Evolutionary conservation across 257 asterid genomes (phyloP), one percentile per base, ranked within the genome.

Genomic region (Salvia miltiorrhiza): DNA sequence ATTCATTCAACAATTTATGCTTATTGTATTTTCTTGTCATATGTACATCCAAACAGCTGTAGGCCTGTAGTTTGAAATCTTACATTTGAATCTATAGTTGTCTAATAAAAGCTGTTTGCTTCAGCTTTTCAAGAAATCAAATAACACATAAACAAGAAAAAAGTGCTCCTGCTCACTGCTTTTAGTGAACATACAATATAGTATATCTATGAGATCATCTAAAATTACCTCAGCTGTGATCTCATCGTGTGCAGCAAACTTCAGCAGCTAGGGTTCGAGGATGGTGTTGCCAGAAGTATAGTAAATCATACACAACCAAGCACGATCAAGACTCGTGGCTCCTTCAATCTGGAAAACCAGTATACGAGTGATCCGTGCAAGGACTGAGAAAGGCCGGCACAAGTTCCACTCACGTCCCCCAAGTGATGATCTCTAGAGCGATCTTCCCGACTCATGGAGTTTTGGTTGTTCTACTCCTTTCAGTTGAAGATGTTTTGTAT

Each of bases 401-500:
- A 43, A 49, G 59, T 17, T 74, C 60, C 63, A 37, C 64, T 39
- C 58, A 26, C 13, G 49, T 32, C 60, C 73, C 65, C 75, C 61
- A 24, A 20, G 72, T 52, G 32, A 43, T 39, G 59, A 47, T 54
- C 40, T 55, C 50, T 66, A 72, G 50, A 30, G 65, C 32, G 44
- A 11, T 65, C 52, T 26, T 37, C 32, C 65, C 19, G 21, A 44
- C 58, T 79, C 85, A 65, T 35, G 77, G 53, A 72, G 77, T 83
- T 73, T 73, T 55, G 70, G 84, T 39, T 7, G 65, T 61, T 69
- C 21, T 35, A 78, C 55, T 79, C 79, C 67, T 65, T 53, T 81
- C 90, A 21, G 67, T 58, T n/a, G 77, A 47, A 53, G 67, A 65
- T 33, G 63, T 53, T 68, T 76, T 82, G 43, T 74, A 66, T 68